Conservation (phyloP, 306 rosid species). For the Rosa multiflora region DNA sequence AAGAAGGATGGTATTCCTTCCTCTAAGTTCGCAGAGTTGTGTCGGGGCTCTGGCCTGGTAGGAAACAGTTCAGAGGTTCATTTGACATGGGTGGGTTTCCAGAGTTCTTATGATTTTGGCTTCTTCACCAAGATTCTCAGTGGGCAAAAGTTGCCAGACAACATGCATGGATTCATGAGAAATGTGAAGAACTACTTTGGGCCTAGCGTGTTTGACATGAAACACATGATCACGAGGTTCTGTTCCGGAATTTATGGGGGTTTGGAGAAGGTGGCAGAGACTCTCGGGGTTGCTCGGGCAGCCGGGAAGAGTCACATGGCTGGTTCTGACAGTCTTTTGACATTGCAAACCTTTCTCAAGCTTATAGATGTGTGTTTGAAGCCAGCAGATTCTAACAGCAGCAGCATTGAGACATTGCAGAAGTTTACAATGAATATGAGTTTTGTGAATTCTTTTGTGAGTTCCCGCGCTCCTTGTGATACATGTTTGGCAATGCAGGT, state of each 20-base stretch:
- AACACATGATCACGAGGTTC: background rate
- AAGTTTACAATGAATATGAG: background rate
- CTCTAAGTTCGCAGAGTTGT: background rate
- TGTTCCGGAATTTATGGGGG: background rate
- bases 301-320: background rate
- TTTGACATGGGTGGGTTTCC: constrained; percentile 14
- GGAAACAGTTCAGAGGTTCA: background rate
- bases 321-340: constrained; percentile 3
- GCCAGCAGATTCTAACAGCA: background rate
- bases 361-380: background rate
- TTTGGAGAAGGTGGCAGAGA: background rate
- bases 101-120: constrained; percentile 9
- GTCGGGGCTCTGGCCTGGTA: background rate
- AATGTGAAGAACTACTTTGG: background rate
- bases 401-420: background rate
- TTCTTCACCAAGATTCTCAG: constrained; percentile 11
- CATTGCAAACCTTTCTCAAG: background rate
- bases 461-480: background rate
- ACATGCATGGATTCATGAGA: background rate
- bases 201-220: background rate
- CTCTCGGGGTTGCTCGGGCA: background rate
- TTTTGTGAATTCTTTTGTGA: background rate
- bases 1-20: background rate
- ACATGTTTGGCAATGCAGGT: background rate
- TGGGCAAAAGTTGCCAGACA: background rate